Percentiles rank a stretch among this genome's conserved stretches.
phyloP scores from a whole-genome alignment of 2,329 filamentous ascomycete genomes.

The Alternaria angustiovoidea region DNA sequence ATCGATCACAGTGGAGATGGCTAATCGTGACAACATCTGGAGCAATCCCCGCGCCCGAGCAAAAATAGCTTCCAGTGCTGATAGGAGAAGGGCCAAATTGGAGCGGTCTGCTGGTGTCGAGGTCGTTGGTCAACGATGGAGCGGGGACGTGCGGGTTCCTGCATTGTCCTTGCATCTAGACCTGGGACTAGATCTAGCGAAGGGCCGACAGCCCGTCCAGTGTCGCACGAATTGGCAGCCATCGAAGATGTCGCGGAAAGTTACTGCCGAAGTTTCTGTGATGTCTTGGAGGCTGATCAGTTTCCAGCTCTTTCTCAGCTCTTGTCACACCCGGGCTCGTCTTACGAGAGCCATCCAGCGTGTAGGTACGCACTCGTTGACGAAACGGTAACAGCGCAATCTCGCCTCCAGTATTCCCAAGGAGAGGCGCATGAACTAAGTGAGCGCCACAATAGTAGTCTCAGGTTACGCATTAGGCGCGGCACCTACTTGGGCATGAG shows the following conservation, averaged over 20 bases:
- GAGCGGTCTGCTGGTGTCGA: slow-evolving; percentile 16
- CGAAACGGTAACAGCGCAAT: slow-evolving; percentile 18
- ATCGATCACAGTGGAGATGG: slow-evolving; percentile 5
- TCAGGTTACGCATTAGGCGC: slow-evolving; percentile 18
- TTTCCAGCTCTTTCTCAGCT: slow-evolving; percentile 8
- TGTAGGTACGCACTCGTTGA: background rate
- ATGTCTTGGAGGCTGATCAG: background rate
- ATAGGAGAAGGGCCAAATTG: slow-evolving; percentile 17
- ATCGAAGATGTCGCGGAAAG: slow-evolving; percentile 4
- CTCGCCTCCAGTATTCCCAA: slow-evolving; percentile 21
- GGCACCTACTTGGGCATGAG: slow-evolving; percentile 11
- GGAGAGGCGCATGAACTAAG: slow-evolving; percentile 21
- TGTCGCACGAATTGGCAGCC: slow-evolving; percentile 5
- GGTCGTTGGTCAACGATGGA: slow-evolving; percentile 10
- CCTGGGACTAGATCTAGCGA: slow-evolving; percentile 21
- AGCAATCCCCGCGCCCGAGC: slow-evolving; percentile 14
- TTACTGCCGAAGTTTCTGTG: slow-evolving; percentile 2
- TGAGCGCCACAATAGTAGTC: slow-evolving; percentile 23
- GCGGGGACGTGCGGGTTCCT: slow-evolving; percentile 35
- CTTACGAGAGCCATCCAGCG: background rate
- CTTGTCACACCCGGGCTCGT: slow-evolving; percentile 1
- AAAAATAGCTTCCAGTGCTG: slow-evolving; percentile 28
- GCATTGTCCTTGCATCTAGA: slow-evolving; percentile 31
- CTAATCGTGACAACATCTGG: slow-evolving; percentile 4
- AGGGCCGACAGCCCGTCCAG: slow-evolving; percentile 15